Percentiles rank a stretch among this genome's conserved stretches.
Evolutionary conservation across 176 grass and related monocot species (phyloP).

Genomic region (Aegilops umbellulata): DNA sequence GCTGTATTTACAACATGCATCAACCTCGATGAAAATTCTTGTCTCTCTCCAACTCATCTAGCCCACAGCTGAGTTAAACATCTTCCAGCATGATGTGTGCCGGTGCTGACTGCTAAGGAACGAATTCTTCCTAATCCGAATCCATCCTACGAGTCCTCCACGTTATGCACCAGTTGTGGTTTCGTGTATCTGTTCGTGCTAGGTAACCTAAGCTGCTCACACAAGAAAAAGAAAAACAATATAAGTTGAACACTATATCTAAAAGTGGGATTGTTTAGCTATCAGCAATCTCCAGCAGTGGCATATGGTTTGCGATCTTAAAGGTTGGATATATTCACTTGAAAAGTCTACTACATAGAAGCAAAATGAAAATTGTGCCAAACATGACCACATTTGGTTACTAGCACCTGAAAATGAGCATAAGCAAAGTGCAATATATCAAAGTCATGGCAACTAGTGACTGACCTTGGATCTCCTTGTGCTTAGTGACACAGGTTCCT

Average conservation of each 20-base stretch:
- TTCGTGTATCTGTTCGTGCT: conserved; percentile 15
- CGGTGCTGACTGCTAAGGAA: not conserved
- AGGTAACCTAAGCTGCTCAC: conserved; percentile 67
- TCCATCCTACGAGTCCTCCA: not conserved
- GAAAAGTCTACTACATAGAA: not conserved
- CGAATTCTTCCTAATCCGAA: not conserved
- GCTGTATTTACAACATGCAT: not conserved
- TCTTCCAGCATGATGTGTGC: not conserved
- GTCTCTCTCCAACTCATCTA: not conserved
- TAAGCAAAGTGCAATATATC: conserved; percentile 19
- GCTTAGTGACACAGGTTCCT: conserved; percentile 31
- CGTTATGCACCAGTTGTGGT: conserved; percentile 20
- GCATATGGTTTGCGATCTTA: not conserved
- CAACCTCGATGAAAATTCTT: not conserved
- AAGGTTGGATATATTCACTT: not conserved
- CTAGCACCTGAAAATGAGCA: conserved; percentile 11
- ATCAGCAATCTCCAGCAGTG: not conserved
- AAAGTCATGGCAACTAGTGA: conserved; percentile 22
- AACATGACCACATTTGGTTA: conserved; percentile 7
- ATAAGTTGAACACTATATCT: not conserved
- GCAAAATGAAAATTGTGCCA: not conserved
- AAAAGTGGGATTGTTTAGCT: not conserved
- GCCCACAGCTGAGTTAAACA: not conserved
- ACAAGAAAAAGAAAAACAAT: not conserved
- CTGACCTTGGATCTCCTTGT: conserved; percentile 68